Evolutionary conservation across 2,329 filamentous ascomycete genomes (phyloP), one percentile per base, ranked within the genome.

Genomic region (Sodiomyces alkalinus): DNA sequence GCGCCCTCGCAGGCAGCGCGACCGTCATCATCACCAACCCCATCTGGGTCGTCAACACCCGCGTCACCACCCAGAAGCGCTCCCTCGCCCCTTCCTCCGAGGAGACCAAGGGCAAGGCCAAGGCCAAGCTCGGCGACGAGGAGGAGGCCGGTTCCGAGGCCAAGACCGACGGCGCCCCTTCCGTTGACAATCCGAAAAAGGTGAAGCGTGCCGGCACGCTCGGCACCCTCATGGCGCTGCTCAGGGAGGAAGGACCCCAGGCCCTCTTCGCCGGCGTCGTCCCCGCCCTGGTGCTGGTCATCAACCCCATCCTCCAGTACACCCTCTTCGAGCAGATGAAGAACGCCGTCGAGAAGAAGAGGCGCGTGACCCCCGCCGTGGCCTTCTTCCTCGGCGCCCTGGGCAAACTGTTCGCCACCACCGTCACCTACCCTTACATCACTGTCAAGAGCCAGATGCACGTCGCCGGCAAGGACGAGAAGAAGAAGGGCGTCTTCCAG

Each of bases 271-370:
- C 86, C 4, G 90, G 90, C 36, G 87, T 98, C 29, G 67, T 94
- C 33, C 90, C 90, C 7, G 90, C 90, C 1, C 62, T 98, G 41
- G 75, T 98, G 40, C 66, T 98, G 38, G 90, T 98, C 46, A 85
- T 94, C 60, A 98, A 98, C 61, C 90, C 90, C 4, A 98, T 98
- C 41, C 62, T 98, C 39, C 90, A 98, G 60, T 98, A 98, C 58
- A 98, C 90, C 11, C 79, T 98, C 31, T 98, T 96, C 45, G 90
- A 98, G 65, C 87, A 98, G 63, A 63, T 96, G 60, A 96, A 94
- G 71, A 93, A 96, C 51, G 46, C 67, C 16, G 58, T 94, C 32
- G 87, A 94, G 68, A 80, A 57, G 45, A 49, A 62, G 64, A 49
- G 58, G 33, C 74, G 78, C 42, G 70, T 96, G 32, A 92, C 82